Percentiles rank a stretch among this genome's conserved stretches.
Conservation (phyloP, 169 alveolate species). For the Eimeria brunetti region DNA sequence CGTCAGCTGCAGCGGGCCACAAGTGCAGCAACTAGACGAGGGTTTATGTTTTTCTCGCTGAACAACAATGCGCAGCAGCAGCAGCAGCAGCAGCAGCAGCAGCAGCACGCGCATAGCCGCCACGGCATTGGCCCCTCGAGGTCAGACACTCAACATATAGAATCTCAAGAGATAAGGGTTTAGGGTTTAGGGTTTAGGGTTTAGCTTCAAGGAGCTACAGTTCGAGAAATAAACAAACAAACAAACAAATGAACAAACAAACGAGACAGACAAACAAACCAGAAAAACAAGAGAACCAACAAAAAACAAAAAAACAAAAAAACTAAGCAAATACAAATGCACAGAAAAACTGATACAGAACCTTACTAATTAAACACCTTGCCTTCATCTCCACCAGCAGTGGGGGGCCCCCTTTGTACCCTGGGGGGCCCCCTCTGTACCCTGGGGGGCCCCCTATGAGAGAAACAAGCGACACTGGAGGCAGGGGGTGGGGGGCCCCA, state of each 20-base stretch:
- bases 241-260: background rate
- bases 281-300: background rate
- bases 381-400: too few relatives aligned
- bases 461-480: too few relatives aligned
- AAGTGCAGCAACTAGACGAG: conserved; percentile 33
- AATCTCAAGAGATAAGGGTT: background rate
- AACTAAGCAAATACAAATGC: background rate
- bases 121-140: too few relatives aligned
- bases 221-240: background rate
- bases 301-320: background rate
- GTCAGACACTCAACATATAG: too few relatives aligned
- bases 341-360: background rate
- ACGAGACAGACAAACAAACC: background rate
- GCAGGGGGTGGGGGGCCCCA: background rate
- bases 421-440: background rate
- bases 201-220: too few relatives aligned
- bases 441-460: background rate
- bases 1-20: conserved; percentile 15
- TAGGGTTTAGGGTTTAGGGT: background rate
- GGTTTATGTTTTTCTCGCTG: conserved; percentile 37
- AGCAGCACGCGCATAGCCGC: too few relatives aligned
- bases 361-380: too few relatives aligned
- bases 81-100: background rate
- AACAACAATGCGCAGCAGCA: conserved; percentile 9
- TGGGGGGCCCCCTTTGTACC: background rate